These are phyloP conservation scores for Cryoendolithus antarcticus DNA, from an alignment of 2,329 filamentous ascomycete species.

Conservation along the genomic window DNA sequence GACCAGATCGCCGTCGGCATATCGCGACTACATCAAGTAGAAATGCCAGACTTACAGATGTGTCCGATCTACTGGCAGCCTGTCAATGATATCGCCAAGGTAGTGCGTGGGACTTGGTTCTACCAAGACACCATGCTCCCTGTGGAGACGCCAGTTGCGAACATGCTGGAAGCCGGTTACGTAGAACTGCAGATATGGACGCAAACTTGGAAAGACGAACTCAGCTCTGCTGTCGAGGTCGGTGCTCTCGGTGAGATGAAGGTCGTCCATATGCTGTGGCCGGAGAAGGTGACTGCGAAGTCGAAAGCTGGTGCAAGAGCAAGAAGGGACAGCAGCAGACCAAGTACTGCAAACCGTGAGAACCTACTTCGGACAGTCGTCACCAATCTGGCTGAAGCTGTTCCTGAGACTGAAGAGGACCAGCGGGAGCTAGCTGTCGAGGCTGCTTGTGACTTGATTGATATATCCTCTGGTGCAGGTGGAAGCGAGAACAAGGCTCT, in stretches of 20 bases:
- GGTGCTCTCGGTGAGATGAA: slow-evolving; percentile 86
- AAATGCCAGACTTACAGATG: slow-evolving; percentile 68
- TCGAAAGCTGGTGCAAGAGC: slow-evolving; percentile 3
- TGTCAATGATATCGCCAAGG: slow-evolving; percentile 72
- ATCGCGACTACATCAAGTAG: slow-evolving; percentile 80
- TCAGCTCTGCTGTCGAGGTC: slow-evolving; percentile 80
- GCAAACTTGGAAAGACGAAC: slow-evolving; percentile 82
- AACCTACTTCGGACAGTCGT: slow-evolving; percentile 14
- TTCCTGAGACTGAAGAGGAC: slow-evolving; percentile 30
- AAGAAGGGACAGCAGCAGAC: slow-evolving; percentile 6
- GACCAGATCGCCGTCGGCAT: slow-evolving; percentile 70
- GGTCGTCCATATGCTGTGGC: slow-evolving; percentile 73
- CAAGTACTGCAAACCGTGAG: slow-evolving; percentile 6
- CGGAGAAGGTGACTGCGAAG: slow-evolving; percentile 41
- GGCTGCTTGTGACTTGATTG: slow-evolving; percentile 34
- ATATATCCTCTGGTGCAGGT: slow-evolving; percentile 33
- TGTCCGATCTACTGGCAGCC: slow-evolving; percentile 97
- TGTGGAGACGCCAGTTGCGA: slow-evolving; percentile 72
- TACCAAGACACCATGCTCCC: slow-evolving; percentile 92
- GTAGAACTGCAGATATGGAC: slow-evolving; percentile 77
- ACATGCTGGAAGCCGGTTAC: slow-evolving; percentile 86
- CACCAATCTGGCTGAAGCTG: slow-evolving; percentile 19
- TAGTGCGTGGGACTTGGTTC: slow-evolving; percentile 88
- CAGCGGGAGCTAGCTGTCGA: slow-evolving; percentile 32
- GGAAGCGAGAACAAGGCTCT: slow-evolving; percentile 37